Evolutionary conservation across 129 eudicot species (phyloP).

Genomic region (Rutidosis leptorrhynchoides): DNA sequence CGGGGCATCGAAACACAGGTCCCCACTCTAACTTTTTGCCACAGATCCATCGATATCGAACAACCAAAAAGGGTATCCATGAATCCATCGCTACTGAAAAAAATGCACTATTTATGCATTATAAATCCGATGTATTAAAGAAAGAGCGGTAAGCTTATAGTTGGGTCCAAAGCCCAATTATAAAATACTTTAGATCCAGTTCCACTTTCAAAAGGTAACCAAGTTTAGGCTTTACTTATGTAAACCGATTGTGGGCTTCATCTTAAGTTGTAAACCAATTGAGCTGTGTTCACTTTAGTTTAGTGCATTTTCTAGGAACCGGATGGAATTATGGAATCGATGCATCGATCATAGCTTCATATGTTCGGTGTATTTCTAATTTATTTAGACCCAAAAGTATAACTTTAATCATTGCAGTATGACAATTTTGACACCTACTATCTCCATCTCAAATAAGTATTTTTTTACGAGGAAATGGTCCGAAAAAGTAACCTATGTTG

Average conservation of each 20-base stretch:
- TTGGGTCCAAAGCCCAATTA: not conserved
- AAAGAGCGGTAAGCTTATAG: not conserved
- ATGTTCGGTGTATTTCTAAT: too few relatives aligned
- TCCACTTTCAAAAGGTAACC: not conserved
- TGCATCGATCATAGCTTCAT: not conserved
- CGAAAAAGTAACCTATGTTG: too few relatives aligned
- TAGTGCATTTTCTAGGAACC: not conserved
- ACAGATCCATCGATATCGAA: too few relatives aligned
- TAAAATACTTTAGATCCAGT: not conserved
- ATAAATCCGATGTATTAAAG: not conserved
- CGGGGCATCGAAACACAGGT: too few relatives aligned
- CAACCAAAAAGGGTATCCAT: too few relatives aligned
- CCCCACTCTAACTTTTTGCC: too few relatives aligned
- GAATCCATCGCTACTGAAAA: too few relatives aligned
- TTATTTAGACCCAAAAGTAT: constrained; percentile 1
- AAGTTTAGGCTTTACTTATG: not conserved
- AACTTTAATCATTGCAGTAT: not conserved
- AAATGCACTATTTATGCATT: too few relatives aligned
- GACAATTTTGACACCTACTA: not conserved
- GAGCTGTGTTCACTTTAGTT: too few relatives aligned
- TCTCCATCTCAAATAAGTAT: too few relatives aligned
- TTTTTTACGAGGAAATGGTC: too few relatives aligned
- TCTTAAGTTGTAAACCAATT: not conserved
- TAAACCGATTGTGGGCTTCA: not conserved
- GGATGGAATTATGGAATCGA: too few relatives aligned